phyloP scores from a whole-genome alignment of 1,284 basidiomycete genomes.

The Peniophora sp. region DNA sequence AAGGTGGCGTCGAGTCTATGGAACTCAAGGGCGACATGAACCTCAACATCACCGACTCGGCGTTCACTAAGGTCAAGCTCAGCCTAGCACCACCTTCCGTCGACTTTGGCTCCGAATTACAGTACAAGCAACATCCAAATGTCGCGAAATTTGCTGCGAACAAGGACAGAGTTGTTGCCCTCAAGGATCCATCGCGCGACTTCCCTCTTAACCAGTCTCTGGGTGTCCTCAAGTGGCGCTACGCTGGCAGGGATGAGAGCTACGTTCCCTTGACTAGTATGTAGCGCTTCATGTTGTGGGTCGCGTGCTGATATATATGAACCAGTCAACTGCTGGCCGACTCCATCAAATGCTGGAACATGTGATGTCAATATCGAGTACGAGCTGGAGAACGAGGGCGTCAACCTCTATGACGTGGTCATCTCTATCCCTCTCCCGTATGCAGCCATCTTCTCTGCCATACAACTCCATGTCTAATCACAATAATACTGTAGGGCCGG shows the following conservation, averaged over 20 bases:
- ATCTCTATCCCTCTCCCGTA: slow-evolving; percentile 91
- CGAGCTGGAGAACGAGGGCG: slow-evolving; percentile 82
- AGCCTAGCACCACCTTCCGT: slow-evolving; percentile 55
- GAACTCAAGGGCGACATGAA: slow-evolving; percentile 95
- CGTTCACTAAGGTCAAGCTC: slow-evolving; percentile 72
- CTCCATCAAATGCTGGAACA: slow-evolving; percentile 81
- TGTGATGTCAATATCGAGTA: slow-evolving; percentile 96
- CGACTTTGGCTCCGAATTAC: slow-evolving; percentile 65
- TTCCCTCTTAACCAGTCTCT: slow-evolving; percentile 89
- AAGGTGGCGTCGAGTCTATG: slow-evolving; percentile 85
- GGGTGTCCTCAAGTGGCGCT: slow-evolving; percentile 90
- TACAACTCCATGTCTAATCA: background rate
- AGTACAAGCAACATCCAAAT: slow-evolving; percentile 97
- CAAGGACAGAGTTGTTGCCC: slow-evolving; percentile 63
- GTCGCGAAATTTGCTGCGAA: slow-evolving; percentile 81
- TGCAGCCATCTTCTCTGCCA: slow-evolving; percentile 18
- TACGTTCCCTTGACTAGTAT: slow-evolving; percentile 85
- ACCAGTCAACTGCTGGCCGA: slow-evolving; percentile 93
- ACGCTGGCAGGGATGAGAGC: slow-evolving; percentile 87
- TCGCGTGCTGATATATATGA: slow-evolving; percentile 1
- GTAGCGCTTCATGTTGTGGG: slow-evolving; percentile 21
- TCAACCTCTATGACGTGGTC: slow-evolving; percentile 77
- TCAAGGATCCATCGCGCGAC: slow-evolving; percentile 76
- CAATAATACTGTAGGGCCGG: slow-evolving; percentile 64
- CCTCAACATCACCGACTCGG: slow-evolving; percentile 77